These are phyloP conservation scores for Cryphonectria carpinicola DNA, from an alignment of 2,329 filamentous ascomycete genomes.

Conservation along the genomic window DNA sequence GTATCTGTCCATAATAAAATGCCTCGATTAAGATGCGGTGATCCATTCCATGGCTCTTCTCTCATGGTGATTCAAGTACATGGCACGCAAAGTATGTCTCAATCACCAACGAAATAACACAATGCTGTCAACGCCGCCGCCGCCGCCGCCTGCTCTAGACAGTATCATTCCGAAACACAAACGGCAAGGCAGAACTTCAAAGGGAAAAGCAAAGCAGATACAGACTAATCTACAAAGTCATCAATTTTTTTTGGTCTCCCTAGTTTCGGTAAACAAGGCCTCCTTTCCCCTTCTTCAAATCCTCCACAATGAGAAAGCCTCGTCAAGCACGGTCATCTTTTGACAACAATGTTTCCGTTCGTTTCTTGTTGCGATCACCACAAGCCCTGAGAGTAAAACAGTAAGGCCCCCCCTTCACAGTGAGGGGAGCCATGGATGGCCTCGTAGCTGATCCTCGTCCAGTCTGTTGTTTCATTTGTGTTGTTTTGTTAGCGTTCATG, in stretches of 20 bases:
- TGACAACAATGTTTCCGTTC: background rate
- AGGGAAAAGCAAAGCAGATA: background rate
- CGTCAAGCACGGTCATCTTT: background rate
- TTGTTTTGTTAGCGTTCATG: background rate
- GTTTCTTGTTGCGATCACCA: background rate
- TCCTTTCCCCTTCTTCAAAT: background rate
- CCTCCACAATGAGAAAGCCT: background rate
- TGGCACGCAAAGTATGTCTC: background rate
- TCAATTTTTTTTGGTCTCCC: background rate
- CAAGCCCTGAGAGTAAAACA: background rate
- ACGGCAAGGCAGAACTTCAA: background rate
- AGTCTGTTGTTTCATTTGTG: background rate
- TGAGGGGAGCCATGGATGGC: background rate
- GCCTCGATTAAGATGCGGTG: background rate
- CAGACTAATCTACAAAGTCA: background rate
- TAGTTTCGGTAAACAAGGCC: background rate
- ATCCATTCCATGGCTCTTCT: background rate
- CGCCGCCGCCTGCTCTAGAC: background rate
- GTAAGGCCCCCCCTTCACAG: background rate
- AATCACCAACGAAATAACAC: background rate
- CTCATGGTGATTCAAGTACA: background rate
- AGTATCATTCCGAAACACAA: background rate
- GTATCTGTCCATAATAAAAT: background rate
- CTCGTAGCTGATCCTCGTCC: background rate
- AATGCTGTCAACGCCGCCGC: background rate